phyloP scores from a whole-genome alignment of 2,329 filamentous ascomycete species.

The Coniochaeta prunicola region DNA sequence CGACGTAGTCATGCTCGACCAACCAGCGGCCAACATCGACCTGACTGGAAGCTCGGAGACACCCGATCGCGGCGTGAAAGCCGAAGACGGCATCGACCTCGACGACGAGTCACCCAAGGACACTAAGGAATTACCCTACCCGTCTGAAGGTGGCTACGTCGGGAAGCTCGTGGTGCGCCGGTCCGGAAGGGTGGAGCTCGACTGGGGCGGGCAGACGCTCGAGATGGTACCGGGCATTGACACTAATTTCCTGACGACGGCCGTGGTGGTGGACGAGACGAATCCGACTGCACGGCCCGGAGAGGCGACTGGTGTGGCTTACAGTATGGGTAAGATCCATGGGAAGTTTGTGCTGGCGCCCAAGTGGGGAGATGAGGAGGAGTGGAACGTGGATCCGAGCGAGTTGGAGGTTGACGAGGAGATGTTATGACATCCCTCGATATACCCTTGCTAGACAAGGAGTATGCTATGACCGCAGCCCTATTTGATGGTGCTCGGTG shows the following conservation, averaged over 20 bases:
- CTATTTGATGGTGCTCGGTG: background rate
- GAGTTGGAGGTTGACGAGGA: conserved; percentile 15
- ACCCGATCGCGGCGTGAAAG: conserved; percentile 13
- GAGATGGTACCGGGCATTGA: conserved; percentile 45
- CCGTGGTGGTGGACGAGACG: conserved; percentile 51
- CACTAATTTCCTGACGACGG: conserved; percentile 48
- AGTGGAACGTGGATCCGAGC: conserved; percentile 39
- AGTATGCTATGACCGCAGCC: background rate
- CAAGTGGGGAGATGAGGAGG: conserved; percentile 49
- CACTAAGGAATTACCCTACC: conserved; percentile 23
- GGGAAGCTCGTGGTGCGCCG: conserved; percentile 54
- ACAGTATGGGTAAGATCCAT: conserved; percentile 57
- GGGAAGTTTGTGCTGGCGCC: conserved; percentile 55
- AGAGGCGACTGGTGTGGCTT: conserved; percentile 40
- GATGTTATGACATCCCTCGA: background rate
- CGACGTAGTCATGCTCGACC: conserved; percentile 29
- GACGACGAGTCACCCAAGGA: conserved; percentile 16
- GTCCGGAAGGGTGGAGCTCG: conserved; percentile 54
- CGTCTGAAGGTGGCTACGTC: conserved; percentile 47
- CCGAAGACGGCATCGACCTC: conserved; percentile 18
- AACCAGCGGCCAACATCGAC: conserved; percentile 27
- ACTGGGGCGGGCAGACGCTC: conserved; percentile 53
- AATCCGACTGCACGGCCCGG: conserved; percentile 40
- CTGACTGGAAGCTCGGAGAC: conserved; percentile 26
- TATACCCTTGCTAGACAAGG: background rate